These are phyloP conservation scores for Suillus occidentalis DNA, from an alignment of 768 basidiomycete species.

Conservation along the genomic window DNA sequence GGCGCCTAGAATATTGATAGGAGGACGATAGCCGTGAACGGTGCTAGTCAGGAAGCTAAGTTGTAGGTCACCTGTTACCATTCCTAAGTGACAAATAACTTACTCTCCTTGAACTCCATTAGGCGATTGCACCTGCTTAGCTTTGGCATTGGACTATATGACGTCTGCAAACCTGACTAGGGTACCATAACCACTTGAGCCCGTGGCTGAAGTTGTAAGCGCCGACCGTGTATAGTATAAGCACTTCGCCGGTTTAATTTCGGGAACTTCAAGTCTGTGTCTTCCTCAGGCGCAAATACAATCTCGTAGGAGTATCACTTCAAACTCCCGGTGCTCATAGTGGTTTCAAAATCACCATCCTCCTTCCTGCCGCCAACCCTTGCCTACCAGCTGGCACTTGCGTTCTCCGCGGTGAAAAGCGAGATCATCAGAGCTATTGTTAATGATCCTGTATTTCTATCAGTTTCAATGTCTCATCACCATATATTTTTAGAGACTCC, in stretches of 20 bases:
- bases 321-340: not conserved
- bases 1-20: too few species aligned
- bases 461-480: not conserved
- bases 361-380: not conserved
- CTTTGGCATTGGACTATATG: not conserved
- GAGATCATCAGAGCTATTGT: not conserved
- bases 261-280: too few species aligned
- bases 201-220: not conserved
- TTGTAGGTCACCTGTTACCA: not conserved
- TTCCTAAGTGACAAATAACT: not conserved
- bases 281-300: not conserved
- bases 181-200: not conserved
- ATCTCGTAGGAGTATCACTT: not conserved
- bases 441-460: not conserved
- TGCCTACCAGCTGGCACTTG: not conserved
- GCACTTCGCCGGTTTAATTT: not conserved
- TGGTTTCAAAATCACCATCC: not conserved
- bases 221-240: not conserved
- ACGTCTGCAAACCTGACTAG: not conserved
- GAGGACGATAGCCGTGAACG: not conserved
- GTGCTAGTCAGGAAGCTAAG: too few species aligned
- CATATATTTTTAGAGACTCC: not conserved
- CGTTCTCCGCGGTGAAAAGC: not conserved
- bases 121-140: not conserved
- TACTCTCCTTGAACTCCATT: not conserved